Conservation (phyloP, 495 filamentous ascomycete genomes). For the Entonaema liquescens region DNA sequence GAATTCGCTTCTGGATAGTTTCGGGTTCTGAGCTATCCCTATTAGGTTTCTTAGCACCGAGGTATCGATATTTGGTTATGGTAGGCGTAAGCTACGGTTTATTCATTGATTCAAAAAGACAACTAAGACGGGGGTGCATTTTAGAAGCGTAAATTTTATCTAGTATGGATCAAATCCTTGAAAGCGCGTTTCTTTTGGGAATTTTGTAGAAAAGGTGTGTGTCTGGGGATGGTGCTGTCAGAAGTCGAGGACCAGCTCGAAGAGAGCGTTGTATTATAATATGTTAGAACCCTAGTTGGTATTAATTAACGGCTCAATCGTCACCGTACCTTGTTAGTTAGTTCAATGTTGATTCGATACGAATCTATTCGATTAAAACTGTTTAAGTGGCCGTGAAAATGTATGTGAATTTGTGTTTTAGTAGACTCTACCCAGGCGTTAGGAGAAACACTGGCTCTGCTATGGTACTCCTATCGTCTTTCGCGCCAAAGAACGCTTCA, state of each 20-base stretch:
- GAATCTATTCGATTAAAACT: too few relatives aligned
- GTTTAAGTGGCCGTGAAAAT: too few relatives aligned
- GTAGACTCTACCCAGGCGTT: too few relatives aligned
- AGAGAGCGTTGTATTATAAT: not conserved
- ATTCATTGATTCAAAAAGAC: too few relatives aligned
- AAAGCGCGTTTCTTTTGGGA: not conserved
- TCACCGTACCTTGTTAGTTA: too few relatives aligned
- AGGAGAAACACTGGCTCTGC: too few relatives aligned
- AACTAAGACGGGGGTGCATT: not conserved
- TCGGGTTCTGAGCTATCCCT: constrained; percentile 70
- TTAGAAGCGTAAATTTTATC: not conserved
- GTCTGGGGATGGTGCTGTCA: not conserved
- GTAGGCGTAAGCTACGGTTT: not conserved
- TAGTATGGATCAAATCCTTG: not conserved
- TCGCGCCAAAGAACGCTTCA: too few relatives aligned
- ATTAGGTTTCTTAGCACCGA: not conserved
- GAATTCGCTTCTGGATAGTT: constrained; percentile 80
- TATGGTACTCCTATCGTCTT: too few relatives aligned
- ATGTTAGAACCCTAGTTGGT: not conserved
- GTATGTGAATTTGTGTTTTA: too few relatives aligned
- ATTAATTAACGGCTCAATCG: too few relatives aligned
- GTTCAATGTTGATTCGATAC: too few relatives aligned
- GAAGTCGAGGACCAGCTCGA: not conserved
- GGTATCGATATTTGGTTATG: not conserved
- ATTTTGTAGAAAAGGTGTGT: not conserved